Evolutionary conservation across 2,329 filamentous ascomycete species (phyloP), one percentile per base, ranked within the genome.

Genomic region (Huntiella savannae): DNA sequence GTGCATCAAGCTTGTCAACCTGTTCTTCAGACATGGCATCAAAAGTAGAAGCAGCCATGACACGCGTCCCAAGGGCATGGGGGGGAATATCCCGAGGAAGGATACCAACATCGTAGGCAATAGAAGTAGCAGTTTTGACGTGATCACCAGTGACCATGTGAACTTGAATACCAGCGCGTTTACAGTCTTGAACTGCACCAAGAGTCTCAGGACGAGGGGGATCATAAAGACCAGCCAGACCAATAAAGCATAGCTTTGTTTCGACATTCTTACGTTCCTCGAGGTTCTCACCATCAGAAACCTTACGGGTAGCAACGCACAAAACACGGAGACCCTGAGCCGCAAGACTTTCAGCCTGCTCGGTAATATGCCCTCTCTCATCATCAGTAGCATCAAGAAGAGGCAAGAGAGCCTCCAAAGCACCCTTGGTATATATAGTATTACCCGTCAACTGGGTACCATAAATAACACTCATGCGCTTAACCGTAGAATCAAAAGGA

Each of bases 381-480:
- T 65, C 61, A 11, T 70, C 65, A 0, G 66, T 57, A 43, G 68
- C 63, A 10, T 67, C 58, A 19, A 74, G 59, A 7, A 70, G 62
- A 2, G 71, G 69, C 19, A 76, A 54, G 39, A 76, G 60, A n/a
- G 68, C 63, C 55, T 77, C 73, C 13, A 72, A 62, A 1, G 73
- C 73, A 36, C 73, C 73, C 55, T 76, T 77, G 55, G 69, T 69
- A 51, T 71, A 75, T 13, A 73, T 65, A 10, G 63, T 59, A 40
- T 57, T 56, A 8, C 58, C 56, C 8, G 57, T 55, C 17, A 61
- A 60, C 1, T 56, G 57, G 38, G 54, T 58, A 5, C 59, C 58
- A 38, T 79, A 82, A 22, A 82, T 69, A 42, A 83, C 78, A 34
- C 76, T 79, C 79, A 84, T 84, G 49, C 77, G 71, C 63, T 84